phyloP scores from a whole-genome alignment of 2,329 filamentous ascomycete species.

The Beauveria sp. region DNA sequence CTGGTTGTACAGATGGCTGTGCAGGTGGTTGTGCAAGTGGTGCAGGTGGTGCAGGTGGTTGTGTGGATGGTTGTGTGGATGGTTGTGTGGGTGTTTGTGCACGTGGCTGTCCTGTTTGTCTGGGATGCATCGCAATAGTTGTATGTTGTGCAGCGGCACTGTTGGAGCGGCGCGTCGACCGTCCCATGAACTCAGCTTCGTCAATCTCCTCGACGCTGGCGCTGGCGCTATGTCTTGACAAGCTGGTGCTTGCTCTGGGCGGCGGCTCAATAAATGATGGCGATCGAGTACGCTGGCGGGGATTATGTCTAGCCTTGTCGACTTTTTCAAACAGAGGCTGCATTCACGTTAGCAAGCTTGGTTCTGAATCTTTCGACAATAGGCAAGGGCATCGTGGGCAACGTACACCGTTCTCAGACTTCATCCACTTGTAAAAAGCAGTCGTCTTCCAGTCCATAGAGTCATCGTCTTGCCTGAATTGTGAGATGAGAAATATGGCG shows the following conservation, averaged over 20 bases:
- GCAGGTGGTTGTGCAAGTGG: not conserved
- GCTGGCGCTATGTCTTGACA: slow-evolving; percentile 14
- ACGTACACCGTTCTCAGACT: slow-evolving; percentile 31
- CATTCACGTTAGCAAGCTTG: slow-evolving; percentile 5
- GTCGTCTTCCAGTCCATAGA: slow-evolving; percentile 37
- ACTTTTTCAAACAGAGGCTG: slow-evolving; percentile 22
- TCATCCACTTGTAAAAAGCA: slow-evolving; percentile 42
- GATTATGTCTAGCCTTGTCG: slow-evolving; percentile 17
- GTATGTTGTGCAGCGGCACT: not conserved
- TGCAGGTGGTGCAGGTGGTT: no score
- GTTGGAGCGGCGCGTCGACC: not conserved
- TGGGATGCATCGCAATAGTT: not conserved
- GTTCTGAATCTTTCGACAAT: not conserved
- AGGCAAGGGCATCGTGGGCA: not conserved
- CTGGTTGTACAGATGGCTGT: not conserved
- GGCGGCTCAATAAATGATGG: slow-evolving; percentile 1
- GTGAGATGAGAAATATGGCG: slow-evolving; percentile 43
- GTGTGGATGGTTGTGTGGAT: no score
- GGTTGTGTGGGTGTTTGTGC: no score
- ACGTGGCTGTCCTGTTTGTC: not conserved
- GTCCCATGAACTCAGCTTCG: not conserved
- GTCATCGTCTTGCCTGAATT: slow-evolving; percentile 36
- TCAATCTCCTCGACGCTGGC: slow-evolving; percentile 13
- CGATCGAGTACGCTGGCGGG: slow-evolving; percentile 12
- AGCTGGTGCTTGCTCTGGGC: not conserved